Percentiles rank a stretch among this genome's conserved stretches.
phyloP scores from a whole-genome alignment of 306 rosid species.

The Arachis hypogaea region DNA sequence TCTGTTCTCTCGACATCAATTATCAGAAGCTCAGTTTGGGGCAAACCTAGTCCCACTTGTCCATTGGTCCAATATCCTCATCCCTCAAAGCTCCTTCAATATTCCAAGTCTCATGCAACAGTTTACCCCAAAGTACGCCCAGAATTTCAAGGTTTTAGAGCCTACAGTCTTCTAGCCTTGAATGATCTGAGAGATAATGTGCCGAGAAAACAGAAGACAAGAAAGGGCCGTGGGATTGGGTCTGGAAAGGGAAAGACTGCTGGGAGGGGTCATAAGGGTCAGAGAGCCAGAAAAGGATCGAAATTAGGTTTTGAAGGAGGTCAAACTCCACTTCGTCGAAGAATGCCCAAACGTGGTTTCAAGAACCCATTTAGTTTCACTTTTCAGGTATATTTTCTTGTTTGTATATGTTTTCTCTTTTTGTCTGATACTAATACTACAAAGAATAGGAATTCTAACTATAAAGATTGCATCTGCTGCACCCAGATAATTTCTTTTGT shows the following conservation, averaged over 20 bases:
- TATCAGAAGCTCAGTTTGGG: slow-evolving; percentile 36
- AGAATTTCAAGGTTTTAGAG: slow-evolving; percentile 53
- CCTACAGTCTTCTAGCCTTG: slow-evolving; percentile 85
- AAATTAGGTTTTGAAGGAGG: slow-evolving; percentile 97
- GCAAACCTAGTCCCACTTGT: slow-evolving; percentile 27
- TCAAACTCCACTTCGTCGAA: slow-evolving; percentile 91
- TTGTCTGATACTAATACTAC: slow-evolving; percentile 20
- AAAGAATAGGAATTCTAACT: slow-evolving; percentile 6
- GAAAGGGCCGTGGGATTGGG: slow-evolving; percentile 98
- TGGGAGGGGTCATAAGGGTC: slow-evolving; percentile 99
- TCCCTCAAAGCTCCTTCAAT: slow-evolving; percentile 33
- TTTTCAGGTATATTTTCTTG: slow-evolving; percentile 65
- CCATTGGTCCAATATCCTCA: slow-evolving; percentile 35
- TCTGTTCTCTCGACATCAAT: slow-evolving; percentile 44
- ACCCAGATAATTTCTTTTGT: not conserved
- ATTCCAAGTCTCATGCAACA: slow-evolving; percentile 12
- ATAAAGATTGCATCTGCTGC: not conserved
- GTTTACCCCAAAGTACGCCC: slow-evolving; percentile 17
- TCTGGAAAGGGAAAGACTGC: slow-evolving; percentile 98
- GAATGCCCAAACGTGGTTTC: slow-evolving; percentile 91
- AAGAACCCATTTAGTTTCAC: slow-evolving; percentile 88
- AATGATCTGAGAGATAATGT: slow-evolving; percentile 84
- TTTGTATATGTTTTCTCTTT: slow-evolving; percentile 6
- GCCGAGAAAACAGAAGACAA: slow-evolving; percentile 85
- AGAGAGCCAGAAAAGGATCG: slow-evolving; percentile 79